Evolutionary conservation across 106 monocot species (phyloP).

Genomic region (Platanthera guangdongensis): DNA sequence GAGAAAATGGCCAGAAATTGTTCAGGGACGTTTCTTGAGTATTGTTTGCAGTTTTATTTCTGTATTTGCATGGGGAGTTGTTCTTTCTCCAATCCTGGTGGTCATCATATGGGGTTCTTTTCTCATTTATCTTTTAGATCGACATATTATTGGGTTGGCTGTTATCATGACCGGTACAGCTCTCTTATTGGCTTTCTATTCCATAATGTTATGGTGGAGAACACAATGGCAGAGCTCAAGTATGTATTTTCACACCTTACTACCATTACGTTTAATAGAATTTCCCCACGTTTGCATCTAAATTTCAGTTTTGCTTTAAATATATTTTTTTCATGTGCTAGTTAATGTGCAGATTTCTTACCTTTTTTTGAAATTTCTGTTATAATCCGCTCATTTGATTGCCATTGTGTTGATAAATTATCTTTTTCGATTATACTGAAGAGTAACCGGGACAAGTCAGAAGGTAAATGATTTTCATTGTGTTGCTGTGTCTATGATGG

Average conservation of each 20-base stretch:
- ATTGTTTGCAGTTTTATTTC: constrained; percentile 53
- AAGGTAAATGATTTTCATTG: not conserved
- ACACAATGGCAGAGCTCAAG: constrained; percentile 99
- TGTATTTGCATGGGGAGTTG: constrained; percentile 57
- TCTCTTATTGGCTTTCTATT: constrained; percentile 88
- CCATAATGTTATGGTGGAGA: constrained; percentile 99
- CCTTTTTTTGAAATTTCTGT: not conserved
- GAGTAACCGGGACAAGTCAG: not conserved
- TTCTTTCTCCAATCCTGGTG: constrained; percentile 64
- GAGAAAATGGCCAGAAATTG: constrained; percentile 88
- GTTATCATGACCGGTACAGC: constrained; percentile 87
- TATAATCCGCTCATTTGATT: not conserved
- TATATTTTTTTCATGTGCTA: not conserved
- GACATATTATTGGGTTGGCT: constrained; percentile 80
- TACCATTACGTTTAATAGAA: not conserved
- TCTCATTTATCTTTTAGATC: constrained; percentile 54
- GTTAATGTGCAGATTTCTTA: not conserved
- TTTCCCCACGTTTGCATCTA: not conserved
- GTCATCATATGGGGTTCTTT: constrained; percentile 68
- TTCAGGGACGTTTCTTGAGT: constrained; percentile 65
- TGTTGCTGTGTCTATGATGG: too few relatives aligned
- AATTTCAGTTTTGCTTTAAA: not conserved
- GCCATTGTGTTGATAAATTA: not conserved
- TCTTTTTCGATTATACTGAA: not conserved
- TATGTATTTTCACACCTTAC: constrained; percentile 31